Percentiles rank a stretch among this genome's conserved stretches.
Conservation (phyloP, 805 yeast species). For the Cyberlindnera mycetangii region DNA sequence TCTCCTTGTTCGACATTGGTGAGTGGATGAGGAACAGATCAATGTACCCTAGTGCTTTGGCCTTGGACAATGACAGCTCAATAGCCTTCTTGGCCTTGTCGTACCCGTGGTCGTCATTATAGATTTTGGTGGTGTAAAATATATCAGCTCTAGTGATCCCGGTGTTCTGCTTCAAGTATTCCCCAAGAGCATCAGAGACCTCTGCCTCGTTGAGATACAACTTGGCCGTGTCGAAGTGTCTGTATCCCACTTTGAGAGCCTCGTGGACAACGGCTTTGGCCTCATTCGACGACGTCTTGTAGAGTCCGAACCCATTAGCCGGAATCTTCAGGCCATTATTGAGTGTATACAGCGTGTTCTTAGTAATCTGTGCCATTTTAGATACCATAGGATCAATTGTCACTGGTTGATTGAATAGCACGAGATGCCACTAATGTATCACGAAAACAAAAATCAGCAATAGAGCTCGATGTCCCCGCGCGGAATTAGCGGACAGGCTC, state of each 20-base stretch:
- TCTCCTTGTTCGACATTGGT: conserved; percentile 46
- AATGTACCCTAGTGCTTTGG: conserved; percentile 57
- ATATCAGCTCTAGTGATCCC: conserved; percentile 57
- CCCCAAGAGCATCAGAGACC: conserved; percentile 59
- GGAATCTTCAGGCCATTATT: conserved; percentile 62
- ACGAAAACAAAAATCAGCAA: too few relatives aligned
- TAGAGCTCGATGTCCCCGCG: too few relatives aligned
- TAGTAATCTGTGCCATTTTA: conserved; percentile 8
- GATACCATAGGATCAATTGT: too few relatives aligned
- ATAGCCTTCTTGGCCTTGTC: conserved; percentile 48
- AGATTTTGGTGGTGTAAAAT: conserved; percentile 70
- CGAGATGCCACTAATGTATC: too few relatives aligned
- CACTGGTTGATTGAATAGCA: too few relatives aligned
- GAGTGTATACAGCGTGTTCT: conserved; percentile 31
- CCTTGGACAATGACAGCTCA: conserved; percentile 47
- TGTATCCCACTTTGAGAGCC: conserved; percentile 65
- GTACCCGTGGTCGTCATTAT: conserved; percentile 53
- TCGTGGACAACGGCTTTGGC: conserved; percentile 42
- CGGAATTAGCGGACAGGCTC: too few relatives aligned
- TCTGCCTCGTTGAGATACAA: conserved; percentile 51
- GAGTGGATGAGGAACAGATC: conserved; percentile 69
- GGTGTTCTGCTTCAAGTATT: conserved; percentile 44
- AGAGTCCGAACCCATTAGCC: conserved; percentile 69
- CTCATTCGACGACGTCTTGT: conserved; percentile 42
- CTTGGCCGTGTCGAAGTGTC: conserved; percentile 74